Base-by-base conservation (phyloP, 1,284 basidiomycete genomes). In the Papiliotrema nemorosa region DNA sequence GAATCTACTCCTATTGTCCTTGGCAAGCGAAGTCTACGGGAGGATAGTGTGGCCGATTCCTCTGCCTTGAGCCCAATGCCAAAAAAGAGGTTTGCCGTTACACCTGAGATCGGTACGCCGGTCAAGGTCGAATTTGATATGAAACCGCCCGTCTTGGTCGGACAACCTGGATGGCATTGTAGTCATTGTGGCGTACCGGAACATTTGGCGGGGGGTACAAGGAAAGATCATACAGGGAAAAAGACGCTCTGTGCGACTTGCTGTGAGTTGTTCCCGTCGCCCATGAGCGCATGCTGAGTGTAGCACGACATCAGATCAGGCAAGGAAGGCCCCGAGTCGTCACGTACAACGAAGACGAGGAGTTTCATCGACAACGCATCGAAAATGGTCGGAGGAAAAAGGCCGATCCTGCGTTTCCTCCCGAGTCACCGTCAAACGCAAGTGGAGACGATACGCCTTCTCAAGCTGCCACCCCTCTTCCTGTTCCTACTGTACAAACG, bases 231-330 rank as follows among this genome's bases (percentile, higher is more conserved):
- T 16, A 38, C 89, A 3, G 63, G 92, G 22, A 86, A 90, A 66
- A 91, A 92, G 74, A 87, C 85, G 20, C 84, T 96, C 66, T 97
- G 93, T 75, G 89, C 87, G 36, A 82, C 84, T 26, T 97, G 93
- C 75, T 90, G 92, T 87, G 78, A 69, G 85, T 81, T 22, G 18
- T 12, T 37, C 1, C 13, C 20, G 22, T 16, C 9, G 3, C 13
- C 12, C 3, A 16, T 33, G 9, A 36, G n/a, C 33, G 6, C n/a
- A 61, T n/a, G n/a, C n/a, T n/a, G n/a, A n/a, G n/a, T n/a, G n/a
- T n/a, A 31, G 59, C 55, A 27, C 48, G 49, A 38, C 49, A 62
- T 43, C 51, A 55, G 4, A 44, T 51, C 41, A 54, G 57, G 33
- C 55, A 47, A 1, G 63, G 64, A 12, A 54, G 52, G 21, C 44